Conservation (phyloP, 164 flowering plant genomes). For the Hamamelis virginiana region DNA sequence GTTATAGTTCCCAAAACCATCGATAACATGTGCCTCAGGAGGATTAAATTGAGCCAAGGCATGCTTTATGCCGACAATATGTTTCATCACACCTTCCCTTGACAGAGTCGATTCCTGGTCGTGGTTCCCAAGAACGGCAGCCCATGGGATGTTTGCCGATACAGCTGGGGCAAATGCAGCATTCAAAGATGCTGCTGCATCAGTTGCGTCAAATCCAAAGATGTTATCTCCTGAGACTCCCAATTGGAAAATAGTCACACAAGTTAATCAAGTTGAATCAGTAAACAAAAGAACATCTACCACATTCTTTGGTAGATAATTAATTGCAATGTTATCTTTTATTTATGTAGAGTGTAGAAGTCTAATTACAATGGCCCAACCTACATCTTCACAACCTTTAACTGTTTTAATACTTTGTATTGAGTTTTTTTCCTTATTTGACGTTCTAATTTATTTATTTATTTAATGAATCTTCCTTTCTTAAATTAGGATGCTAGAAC, state of each 20-base stretch:
- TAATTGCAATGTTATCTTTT: no score
- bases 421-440: no score
- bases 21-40: slow-evolving; percentile 39
- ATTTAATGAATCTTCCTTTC: no score
- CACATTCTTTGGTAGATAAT: no score
- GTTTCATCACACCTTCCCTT: slow-evolving; percentile 82
- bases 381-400: no score
- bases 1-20: slow-evolving; percentile 94
- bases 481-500: no score
- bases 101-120: slow-evolving; percentile 81
- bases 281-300: no score
- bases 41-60: slow-evolving; percentile 74
- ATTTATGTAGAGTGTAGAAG: no score
- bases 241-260: not conserved
- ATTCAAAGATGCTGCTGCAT: slow-evolving; percentile 64
- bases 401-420: no score
- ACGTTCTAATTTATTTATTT: no score
- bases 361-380: no score
- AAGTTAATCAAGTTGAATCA: not conserved
- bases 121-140: slow-evolving; percentile 92
- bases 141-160: slow-evolving; percentile 78
- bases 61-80: slow-evolving; percentile 57
- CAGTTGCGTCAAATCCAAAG: slow-evolving; percentile 58
- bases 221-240: slow-evolving; percentile 80
- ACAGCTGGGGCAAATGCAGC: slow-evolving; percentile 81